Evolutionary conservation across 257 asterid species (phyloP), one percentile per base, ranked within the genome.

Genomic region (Ajuga chamaepitys): DNA sequence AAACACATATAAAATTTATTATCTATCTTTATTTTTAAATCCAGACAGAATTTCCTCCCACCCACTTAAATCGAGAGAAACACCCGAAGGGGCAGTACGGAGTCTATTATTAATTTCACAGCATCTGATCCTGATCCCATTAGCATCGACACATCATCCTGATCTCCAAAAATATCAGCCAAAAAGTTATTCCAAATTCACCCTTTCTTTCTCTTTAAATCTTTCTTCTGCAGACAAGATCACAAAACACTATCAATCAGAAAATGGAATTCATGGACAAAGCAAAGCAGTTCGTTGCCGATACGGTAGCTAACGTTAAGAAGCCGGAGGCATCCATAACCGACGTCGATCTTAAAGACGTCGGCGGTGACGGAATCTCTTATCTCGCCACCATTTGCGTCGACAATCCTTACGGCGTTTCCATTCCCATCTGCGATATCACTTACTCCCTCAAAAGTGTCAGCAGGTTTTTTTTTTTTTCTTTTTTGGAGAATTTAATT

Each of bases 271-370:
- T 83, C 17, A 17, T 87, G 73, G 88, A 78, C 9, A 90, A 85
- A 76, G 92, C 89, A 28, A 87, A 82, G 83, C 64, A 73, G 34
- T 87, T 46, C 20, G 83, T 85, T 0, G 21, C 87, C 0, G 95
- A 81, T 0, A 81, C 86, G 73, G 67, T 86, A 62, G 68, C 72
- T 1, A 50, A 64, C 10, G 30, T 86, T 30, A 58, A 83, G 78
- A 88, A 77, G 84, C 95, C 97, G 42, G 95, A 88, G 73, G 96
- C 93, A 0, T 37, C 64, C 24, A 67, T 88, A 21, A 74, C 78
- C n/a, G 96, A 88, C 74, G 87, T 91, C 25, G 95, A 91, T 78
- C 82, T 91, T 1, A 80, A 81, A 42, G 79, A 80, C 18, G 77
- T 90, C 9, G 74, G 80, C 68, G 64, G 82, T 9, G 75, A 80